Percentiles rank a stretch among this genome's conserved stretches.
Evolutionary conservation across 768 basidiomycete genomes (phyloP).

Genomic region (Hygrocybe coccinea): DNA sequence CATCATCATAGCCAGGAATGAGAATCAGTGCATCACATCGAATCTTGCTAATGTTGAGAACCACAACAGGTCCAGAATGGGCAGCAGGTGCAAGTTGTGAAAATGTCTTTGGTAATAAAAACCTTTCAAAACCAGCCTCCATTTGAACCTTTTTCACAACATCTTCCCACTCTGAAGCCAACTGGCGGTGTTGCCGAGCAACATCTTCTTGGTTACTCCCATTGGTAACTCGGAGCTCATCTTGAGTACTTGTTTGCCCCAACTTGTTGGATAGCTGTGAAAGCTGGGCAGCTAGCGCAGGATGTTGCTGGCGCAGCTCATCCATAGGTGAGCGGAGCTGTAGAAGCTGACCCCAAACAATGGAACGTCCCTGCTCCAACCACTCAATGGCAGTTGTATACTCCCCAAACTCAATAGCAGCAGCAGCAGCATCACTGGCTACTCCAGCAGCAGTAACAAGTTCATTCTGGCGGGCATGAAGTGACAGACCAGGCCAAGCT

Average conservation of each 20-base stretch:
- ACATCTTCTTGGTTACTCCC: background rate
- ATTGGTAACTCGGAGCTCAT: conserved; percentile 2
- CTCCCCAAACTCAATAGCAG: conserved; percentile 9
- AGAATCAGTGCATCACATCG: conserved; percentile 22
- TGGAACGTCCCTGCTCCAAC: conserved; percentile 22
- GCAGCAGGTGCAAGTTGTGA: conserved; percentile 4
- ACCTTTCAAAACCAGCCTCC: conserved; percentile 14
- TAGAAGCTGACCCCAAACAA: conserved; percentile 20
- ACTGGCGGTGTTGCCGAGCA: conserved; percentile 7
- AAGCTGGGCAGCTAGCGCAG: conserved; percentile 8
- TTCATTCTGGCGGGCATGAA: conserved; percentile 9
- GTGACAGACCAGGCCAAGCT: conserved; percentile 16
- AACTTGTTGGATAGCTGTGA: background rate
- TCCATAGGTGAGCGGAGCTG: conserved; percentile 19
- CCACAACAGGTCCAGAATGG: conserved; percentile 15
- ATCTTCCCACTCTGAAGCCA: conserved; percentile 16
- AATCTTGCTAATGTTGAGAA: conserved; percentile 13
- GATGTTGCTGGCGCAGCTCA: conserved; percentile 8
- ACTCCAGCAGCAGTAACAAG: conserved; percentile 9
- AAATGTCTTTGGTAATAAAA: conserved; percentile 1
- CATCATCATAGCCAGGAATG: background rate
- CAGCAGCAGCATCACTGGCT: conserved; percentile 10
- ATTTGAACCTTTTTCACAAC: conserved; percentile 12
- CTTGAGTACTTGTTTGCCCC: background rate
- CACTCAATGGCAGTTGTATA: conserved; percentile 18